Base-by-base conservation (phyloP, 805 yeast genomes). In the Saccharomycopsis sp. region DNA sequence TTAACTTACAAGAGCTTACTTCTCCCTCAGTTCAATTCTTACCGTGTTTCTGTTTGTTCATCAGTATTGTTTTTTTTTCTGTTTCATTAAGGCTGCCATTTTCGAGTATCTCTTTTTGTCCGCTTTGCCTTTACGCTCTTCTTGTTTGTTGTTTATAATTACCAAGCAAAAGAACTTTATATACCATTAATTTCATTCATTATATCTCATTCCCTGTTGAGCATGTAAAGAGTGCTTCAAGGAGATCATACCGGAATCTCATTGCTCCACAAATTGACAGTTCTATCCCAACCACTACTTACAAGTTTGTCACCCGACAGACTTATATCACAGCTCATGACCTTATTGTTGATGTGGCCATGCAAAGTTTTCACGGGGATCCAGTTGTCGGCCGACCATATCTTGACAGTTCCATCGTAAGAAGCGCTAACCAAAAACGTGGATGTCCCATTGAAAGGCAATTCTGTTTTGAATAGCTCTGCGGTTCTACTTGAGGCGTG, bases 221-320 rank as follows among this genome's bases (percentile, higher is more conserved):
- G n/a, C 9, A 30, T 30, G 8, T 30, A 30, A 9, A 30, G 15
- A 30, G 8, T 30, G 8, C n/a, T 9, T 10, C n/a, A n/a, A n/a
- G n/a, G n/a, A n/a, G 10, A 30, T 13, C 22, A 33, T 15, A 33
- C n/a, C 9, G 13, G 3, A 12, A 22, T 30, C 7, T 35, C 23
- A 17, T 20, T 35, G 13, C 30, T 23, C 45, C 45, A 82, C 32
- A 82, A 40, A 53, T 81, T 82, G 3, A 86, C 67, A 5, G 83
- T 67, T 41, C 92, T 68, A 55, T 87, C 95, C 95, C 95, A 87
- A 16, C 95, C 88, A 36, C 84, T 70, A 34, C 80, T 71, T 1
- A 73, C 68, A 1, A 87, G 59, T 25, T 45, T 53, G 5, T 60
- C 51, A 5, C 69, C 69, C 41, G 67, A 62, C 1, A 49, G 41